phyloP scores from a whole-genome alignment of 2,329 filamentous ascomycete genomes.

The Aspergillus unguis region DNA sequence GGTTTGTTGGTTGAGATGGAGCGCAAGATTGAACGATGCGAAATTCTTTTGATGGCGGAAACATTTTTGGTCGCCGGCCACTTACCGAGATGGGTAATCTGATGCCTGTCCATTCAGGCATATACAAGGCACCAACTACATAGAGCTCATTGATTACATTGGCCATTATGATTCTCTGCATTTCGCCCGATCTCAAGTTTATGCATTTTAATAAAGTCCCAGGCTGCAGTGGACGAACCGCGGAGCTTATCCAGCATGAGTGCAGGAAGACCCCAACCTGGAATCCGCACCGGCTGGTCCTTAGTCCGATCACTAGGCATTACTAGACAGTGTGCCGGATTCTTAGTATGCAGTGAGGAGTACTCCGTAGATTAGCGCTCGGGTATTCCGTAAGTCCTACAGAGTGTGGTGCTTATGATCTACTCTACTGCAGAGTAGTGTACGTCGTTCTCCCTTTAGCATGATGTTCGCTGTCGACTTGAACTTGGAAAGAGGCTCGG shows the following conservation, averaged over 20 bases:
- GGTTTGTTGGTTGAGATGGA: constrained; percentile 4
- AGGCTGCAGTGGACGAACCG: neutral
- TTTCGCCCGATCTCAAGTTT: neutral
- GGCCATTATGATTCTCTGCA: neutral
- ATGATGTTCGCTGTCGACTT: too few relatives aligned
- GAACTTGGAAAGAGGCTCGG: neutral
- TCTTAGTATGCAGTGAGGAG: too few relatives aligned
- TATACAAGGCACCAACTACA: neutral
- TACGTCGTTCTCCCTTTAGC: too few relatives aligned
- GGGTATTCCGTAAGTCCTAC: too few relatives aligned
- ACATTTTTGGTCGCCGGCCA: constrained; percentile 24
- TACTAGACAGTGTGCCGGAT: too few relatives aligned
- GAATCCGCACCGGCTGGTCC: neutral
- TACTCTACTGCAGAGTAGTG: too few relatives aligned
- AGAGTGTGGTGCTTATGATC: too few relatives aligned
- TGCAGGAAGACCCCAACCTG: neutral
- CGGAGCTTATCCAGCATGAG: neutral
- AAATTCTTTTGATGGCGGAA: constrained; percentile 18
- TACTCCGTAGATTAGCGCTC: too few relatives aligned
- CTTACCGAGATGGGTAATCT: constrained; percentile 19
- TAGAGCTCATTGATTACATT: too few relatives aligned
- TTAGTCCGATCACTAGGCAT: too few relatives aligned
- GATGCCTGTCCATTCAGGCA: constrained; percentile 10
- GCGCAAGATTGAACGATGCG: constrained; percentile 7
- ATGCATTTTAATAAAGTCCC: neutral